Conservation (phyloP, 2,329 filamentous ascomycete species). For the Aspergillus ochraceus region DNA sequence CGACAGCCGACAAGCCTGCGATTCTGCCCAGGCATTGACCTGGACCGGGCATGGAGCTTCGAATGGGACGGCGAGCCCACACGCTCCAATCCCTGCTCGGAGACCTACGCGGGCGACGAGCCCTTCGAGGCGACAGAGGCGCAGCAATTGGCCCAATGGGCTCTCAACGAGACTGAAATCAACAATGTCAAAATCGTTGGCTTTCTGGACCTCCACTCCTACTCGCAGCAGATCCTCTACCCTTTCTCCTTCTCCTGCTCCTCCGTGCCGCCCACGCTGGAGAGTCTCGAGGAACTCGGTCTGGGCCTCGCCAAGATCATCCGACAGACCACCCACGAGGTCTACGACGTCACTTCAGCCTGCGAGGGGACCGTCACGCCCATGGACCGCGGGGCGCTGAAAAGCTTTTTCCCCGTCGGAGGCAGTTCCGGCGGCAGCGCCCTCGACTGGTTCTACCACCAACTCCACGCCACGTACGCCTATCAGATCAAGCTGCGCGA, state of each 20-base stretch:
- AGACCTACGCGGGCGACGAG: slow-evolving; percentile 79
- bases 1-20: slow-evolving; percentile 74
- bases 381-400: slow-evolving; percentile 24
- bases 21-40: slow-evolving; percentile 84
- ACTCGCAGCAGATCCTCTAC: slow-evolving; percentile 91
- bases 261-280: slow-evolving; percentile 75
- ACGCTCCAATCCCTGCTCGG: slow-evolving; percentile 80
- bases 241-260: slow-evolving; percentile 86
- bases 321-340: slow-evolving; percentile 72
- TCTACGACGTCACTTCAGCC: slow-evolving; percentile 76
- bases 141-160: slow-evolving; percentile 74
- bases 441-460: slow-evolving; percentile 94
- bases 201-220: slow-evolving; percentile 88
- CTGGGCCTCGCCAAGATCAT: slow-evolving; percentile 88
- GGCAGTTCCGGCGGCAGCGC: slow-evolving; percentile 80
- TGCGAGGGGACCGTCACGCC: slow-evolving; percentile 72
- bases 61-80: slow-evolving; percentile 72
- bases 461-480: slow-evolving; percentile 76
- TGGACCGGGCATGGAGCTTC: slow-evolving; percentile 84
- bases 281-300: slow-evolving; percentile 88
- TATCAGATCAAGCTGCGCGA: slow-evolving; percentile 94
- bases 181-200: slow-evolving; percentile 77
- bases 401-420: slow-evolving; percentile 53
- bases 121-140: slow-evolving; percentile 85
- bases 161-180: slow-evolving; percentile 70